Evolutionary conservation across 2,329 filamentous ascomycete species (phyloP).

Genomic region (Apiospora koreana): DNA sequence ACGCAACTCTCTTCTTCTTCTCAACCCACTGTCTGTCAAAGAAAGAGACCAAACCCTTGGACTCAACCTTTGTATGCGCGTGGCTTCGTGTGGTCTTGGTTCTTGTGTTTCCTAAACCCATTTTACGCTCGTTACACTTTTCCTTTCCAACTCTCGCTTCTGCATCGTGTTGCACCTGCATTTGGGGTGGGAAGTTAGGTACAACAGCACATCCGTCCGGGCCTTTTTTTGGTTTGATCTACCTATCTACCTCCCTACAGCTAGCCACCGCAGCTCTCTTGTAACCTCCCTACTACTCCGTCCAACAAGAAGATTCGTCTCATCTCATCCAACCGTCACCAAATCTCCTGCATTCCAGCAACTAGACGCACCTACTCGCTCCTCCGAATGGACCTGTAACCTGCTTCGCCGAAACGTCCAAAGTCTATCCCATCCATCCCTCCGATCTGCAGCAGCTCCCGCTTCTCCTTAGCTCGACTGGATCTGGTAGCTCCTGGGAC

Average conservation of each 20-base stretch:
- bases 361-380: not conserved
- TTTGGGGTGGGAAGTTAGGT: conserved; percentile 8
- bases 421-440: not conserved
- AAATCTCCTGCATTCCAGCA: conserved; percentile 13
- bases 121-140: conserved; percentile 13
- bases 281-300: conserved; percentile 10
- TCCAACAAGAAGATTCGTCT: conserved; percentile 8
- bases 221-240: conserved; percentile 13
- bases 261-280: not conserved
- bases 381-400: conserved; percentile 12
- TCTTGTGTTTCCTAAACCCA: conserved; percentile 8
- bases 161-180: conserved; percentile 12
- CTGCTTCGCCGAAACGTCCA: conserved; percentile 10
- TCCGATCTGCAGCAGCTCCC: conserved; percentile 11
- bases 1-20: conserved; percentile 4
- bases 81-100: conserved; percentile 9
- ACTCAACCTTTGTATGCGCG: conserved; percentile 9
- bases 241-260: not conserved
- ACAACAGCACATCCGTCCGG: conserved; percentile 10
- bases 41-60: conserved; percentile 9
- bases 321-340: conserved; percentile 11
- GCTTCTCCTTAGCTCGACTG: conserved; percentile 11
- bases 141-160: conserved; percentile 12
- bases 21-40: conserved; percentile 9
- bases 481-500: not conserved